A percentile compares a stretch with the other conserved stretches of the same genome.
phyloP scores from a whole-genome alignment of 768 basidiomycete species.

The Mrakia blollopis region DNA sequence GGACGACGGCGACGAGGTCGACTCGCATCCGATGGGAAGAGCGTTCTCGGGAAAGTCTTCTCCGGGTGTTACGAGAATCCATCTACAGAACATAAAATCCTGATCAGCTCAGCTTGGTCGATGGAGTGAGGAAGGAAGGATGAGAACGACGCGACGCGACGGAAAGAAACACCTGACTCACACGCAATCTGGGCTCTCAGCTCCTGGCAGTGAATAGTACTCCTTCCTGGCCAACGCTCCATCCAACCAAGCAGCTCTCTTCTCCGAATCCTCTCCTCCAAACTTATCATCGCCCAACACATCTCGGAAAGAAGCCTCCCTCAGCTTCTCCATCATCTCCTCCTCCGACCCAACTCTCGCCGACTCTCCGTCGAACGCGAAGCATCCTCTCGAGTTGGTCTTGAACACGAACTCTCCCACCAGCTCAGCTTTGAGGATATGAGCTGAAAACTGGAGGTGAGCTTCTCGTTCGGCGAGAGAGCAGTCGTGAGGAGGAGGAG shows the following conservation, averaged over 20 bases:
- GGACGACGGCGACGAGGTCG: neutral
- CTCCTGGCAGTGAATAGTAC: conserved; percentile 3
- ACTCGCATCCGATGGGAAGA: conserved; percentile 3
- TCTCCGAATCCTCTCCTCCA: neutral
- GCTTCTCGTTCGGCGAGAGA: neutral
- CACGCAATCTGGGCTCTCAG: neutral
- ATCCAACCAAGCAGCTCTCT: conserved; percentile 7
- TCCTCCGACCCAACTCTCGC: neutral
- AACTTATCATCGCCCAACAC: neutral
- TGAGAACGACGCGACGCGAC: no score
- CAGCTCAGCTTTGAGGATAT: conserved; percentile 10
- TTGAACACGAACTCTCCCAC: conserved; percentile 7
- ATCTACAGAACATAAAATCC: neutral
- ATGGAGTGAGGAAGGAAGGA: no score
- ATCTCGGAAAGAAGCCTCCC: neutral
- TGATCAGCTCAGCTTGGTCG: no score
- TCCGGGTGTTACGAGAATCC: conserved; percentile 1
- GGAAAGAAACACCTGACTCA: neutral
- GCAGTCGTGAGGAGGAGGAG: conserved; percentile 4
- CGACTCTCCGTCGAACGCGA: neutral
- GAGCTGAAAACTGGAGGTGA: neutral
- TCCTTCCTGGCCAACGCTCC: neutral
- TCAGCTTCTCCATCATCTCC: neutral
- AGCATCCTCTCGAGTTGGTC: neutral
- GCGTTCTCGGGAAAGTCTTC: neutral